Conservation (phyloP, 768 basidiomycete species). For the Nidularia sp. region DNA sequence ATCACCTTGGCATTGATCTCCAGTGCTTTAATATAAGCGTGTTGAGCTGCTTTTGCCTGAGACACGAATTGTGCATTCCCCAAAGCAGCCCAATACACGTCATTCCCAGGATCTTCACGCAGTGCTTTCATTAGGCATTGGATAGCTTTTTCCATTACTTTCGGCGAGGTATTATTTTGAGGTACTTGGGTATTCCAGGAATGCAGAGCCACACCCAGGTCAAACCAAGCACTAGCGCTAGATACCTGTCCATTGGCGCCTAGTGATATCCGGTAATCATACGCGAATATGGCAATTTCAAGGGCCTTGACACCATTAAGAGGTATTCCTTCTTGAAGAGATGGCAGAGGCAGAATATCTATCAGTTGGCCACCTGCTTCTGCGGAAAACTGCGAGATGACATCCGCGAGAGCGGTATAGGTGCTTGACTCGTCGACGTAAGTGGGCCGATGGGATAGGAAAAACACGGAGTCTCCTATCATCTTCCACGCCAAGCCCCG, state of each 20-base stretch:
- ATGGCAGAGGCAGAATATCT: slow-evolving; percentile 29
- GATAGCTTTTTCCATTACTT: slow-evolving; percentile 36
- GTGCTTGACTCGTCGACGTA: slow-evolving; percentile 43
- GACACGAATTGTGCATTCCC: slow-evolving; percentile 67
- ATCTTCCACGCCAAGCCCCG: slow-evolving; percentile 80
- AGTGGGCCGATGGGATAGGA: slow-evolving; percentile 50
- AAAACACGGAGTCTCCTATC: slow-evolving; percentile 70
- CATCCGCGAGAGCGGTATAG: slow-evolving; percentile 22
- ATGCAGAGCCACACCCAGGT: slow-evolving; percentile 64
- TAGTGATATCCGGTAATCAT: slow-evolving; percentile 57
- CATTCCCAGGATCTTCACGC: slow-evolving; percentile 65
- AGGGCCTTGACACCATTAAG: slow-evolving; percentile 32
- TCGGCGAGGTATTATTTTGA: slow-evolving; percentile 21
- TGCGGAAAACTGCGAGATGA: slow-evolving; percentile 33
- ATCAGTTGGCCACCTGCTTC: slow-evolving; percentile 37
- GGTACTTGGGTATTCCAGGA: slow-evolving; percentile 33
- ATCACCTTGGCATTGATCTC: slow-evolving; percentile 80
- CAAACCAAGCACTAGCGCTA: slow-evolving; percentile 65
- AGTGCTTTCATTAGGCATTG: slow-evolving; percentile 68
- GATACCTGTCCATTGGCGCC: slow-evolving; percentile 45
- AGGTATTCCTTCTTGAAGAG: slow-evolving; percentile 12
- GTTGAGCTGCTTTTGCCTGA: slow-evolving; percentile 77
- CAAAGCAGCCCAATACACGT: slow-evolving; percentile 78
- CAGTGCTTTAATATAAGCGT: slow-evolving; percentile 86
- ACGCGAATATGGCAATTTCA: slow-evolving; percentile 53